A percentile compares a stretch with the other conserved stretches of the same genome.
phyloP scores from a whole-genome alignment of 1,284 basidiomycete genomes.

The Cryptococcus depauperatus region DNA sequence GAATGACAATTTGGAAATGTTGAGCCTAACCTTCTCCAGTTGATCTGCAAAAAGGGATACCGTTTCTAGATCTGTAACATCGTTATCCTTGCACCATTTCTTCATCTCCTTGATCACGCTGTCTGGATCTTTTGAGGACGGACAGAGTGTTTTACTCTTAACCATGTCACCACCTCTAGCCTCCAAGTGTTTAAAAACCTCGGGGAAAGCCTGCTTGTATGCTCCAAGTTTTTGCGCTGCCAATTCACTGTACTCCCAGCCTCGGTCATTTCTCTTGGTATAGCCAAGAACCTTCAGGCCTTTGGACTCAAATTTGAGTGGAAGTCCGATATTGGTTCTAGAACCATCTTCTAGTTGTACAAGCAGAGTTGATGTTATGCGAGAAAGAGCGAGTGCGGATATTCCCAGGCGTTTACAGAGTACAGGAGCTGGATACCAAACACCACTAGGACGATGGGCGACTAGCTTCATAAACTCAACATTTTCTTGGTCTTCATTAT shows the following conservation, averaged over 20 bases:
- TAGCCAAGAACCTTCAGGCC: slow-evolving; percentile 93
- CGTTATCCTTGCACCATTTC: slow-evolving; percentile 77
- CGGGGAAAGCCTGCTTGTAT: slow-evolving; percentile 75
- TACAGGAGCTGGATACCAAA: slow-evolving; percentile 69
- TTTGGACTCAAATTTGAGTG: slow-evolving; percentile 94
- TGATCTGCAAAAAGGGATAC: slow-evolving; percentile 90
- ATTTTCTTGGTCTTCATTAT: slow-evolving; percentile 67
- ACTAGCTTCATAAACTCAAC: slow-evolving; percentile 67
- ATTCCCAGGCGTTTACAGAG: slow-evolving; percentile 64
- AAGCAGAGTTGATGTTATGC: slow-evolving; percentile 89
- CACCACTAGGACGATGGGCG: slow-evolving; percentile 50
- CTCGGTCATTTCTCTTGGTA: slow-evolving; percentile 69
- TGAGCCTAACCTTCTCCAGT: slow-evolving; percentile 61
- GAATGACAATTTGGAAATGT: background rate
- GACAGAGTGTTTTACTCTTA: slow-evolving; percentile 65
- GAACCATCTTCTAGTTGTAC: slow-evolving; percentile 60
- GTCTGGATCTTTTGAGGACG: slow-evolving; percentile 56
- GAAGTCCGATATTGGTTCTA: slow-evolving; percentile 85
- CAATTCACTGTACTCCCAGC: slow-evolving; percentile 92
- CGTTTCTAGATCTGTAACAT: slow-evolving; percentile 81
- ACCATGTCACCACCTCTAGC: slow-evolving; percentile 52
- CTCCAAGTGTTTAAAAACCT: slow-evolving; percentile 66
- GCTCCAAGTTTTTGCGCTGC: slow-evolving; percentile 71
- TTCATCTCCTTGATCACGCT: slow-evolving; percentile 67
- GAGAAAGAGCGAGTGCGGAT: slow-evolving; percentile 67